A percentile compares a stretch with the other conserved stretches of the same genome.
Evolutionary conservation across 805 yeast genomes (phyloP).

Genomic region (Lachancea thermotolerans): DNA sequence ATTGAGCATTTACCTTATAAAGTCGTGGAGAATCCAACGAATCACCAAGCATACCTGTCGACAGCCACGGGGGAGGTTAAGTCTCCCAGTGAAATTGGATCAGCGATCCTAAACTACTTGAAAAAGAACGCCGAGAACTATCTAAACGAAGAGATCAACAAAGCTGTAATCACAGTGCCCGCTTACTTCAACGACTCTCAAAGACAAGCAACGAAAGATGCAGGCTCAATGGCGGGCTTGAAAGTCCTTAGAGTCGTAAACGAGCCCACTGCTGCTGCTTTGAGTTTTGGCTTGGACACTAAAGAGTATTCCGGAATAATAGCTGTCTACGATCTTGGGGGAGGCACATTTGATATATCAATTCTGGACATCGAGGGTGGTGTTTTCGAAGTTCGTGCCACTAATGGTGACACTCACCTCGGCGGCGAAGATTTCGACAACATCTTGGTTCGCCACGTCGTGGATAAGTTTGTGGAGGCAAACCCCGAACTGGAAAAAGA

Average conservation of each 20-base stretch:
- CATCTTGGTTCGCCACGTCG: conserved; percentile 49
- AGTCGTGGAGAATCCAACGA: conserved; percentile 45
- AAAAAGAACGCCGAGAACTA: conserved; percentile 57
- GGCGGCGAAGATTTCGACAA: conserved; percentile 86
- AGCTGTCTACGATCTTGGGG: conserved; percentile 68
- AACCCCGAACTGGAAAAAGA: conserved; percentile 37
- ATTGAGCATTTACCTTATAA: conserved; percentile 54
- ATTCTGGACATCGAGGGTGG: conserved; percentile 72
- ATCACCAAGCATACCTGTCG: conserved; percentile 65
- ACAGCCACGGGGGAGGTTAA: conserved; percentile 36
- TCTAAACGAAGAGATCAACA: conserved; percentile 45
- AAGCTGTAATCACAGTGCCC: conserved; percentile 80
- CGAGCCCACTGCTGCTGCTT: conserved; percentile 83
- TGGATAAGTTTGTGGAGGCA: conserved; percentile 49
- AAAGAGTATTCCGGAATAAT: conserved; percentile 35
- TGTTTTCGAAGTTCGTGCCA: conserved; percentile 74
- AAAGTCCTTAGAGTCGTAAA: conserved; percentile 70
- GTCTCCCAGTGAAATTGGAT: conserved; percentile 70
- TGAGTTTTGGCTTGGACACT: conserved; percentile 69
- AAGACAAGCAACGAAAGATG: conserved; percentile 76
- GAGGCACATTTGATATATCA: conserved; percentile 81
- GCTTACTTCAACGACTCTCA: conserved; percentile 80
- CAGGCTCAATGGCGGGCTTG: conserved; percentile 70
- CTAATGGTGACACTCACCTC: conserved; percentile 78
- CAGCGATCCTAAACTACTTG: conserved; percentile 57